Percentiles rank a stretch among this genome's conserved stretches.
Conservation (phyloP, 208 protist species). For the Leishmania gerbilli region DNA sequence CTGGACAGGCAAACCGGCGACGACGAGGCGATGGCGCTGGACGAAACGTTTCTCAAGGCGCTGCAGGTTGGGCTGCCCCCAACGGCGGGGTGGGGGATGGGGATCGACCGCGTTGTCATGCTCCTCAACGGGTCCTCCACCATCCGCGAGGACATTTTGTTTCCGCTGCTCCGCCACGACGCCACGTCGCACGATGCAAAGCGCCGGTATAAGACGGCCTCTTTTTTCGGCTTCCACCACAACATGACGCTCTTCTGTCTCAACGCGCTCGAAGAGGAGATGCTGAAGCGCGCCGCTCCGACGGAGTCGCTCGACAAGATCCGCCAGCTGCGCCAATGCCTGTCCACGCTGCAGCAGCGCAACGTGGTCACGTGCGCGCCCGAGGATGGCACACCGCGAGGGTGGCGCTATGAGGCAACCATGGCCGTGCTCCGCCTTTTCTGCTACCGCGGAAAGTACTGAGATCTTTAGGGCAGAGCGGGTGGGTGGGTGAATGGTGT, state of each 20-base stretch:
- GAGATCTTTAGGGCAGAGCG: neutral
- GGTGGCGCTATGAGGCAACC: conserved; percentile 64
- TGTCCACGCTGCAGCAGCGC: conserved; percentile 43
- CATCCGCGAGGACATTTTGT: conserved; percentile 91
- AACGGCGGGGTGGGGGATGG: conserved; percentile 96
- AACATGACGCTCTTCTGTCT: conserved; percentile 89
- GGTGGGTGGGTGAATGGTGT: neutral
- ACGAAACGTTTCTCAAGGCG: conserved; percentile 94
- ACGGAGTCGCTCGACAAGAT: conserved; percentile 55
- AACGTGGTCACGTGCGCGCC: conserved; percentile 5
- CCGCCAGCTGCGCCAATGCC: conserved; percentile 59
- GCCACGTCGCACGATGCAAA: conserved; percentile 73
- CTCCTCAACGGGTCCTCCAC: conserved; percentile 86
- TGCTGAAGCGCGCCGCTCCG: conserved; percentile 54
- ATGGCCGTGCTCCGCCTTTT: conserved; percentile 70
- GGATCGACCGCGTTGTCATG: conserved; percentile 95
- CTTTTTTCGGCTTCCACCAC: conserved; percentile 83
- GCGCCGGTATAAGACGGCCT: conserved; percentile 68
- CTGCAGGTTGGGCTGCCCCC: conserved; percentile 95
- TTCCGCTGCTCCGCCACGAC: conserved; percentile 84
- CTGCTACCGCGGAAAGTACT: conserved; percentile 45
- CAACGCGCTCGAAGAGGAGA: conserved; percentile 76
- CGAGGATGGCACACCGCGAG: conserved; percentile 24
- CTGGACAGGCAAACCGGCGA: conserved; percentile 88
- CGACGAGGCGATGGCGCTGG: conserved; percentile 91